phyloP scores from a whole-genome alignment of 1,139 yeast species.

The Candida sp. region DNA sequence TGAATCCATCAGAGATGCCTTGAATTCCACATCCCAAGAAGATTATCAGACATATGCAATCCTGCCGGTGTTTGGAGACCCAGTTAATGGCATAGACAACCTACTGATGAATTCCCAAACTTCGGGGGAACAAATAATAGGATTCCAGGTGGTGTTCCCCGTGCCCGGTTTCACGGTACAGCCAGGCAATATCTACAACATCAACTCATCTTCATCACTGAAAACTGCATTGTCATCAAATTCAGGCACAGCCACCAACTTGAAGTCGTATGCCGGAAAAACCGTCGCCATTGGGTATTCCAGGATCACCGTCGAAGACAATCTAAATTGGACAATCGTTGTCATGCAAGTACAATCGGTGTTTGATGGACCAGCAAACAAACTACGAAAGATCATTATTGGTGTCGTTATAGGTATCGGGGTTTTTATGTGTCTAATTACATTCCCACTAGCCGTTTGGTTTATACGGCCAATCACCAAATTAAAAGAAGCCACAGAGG shows the following conservation, averaged over 20 bases:
- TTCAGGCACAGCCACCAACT: slow-evolving; percentile 55
- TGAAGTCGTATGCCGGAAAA: slow-evolving; percentile 43
- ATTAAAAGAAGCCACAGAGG: slow-evolving; percentile 85
- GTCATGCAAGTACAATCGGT: slow-evolving; percentile 66
- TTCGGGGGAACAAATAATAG: slow-evolving; percentile 22
- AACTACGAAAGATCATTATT: slow-evolving; percentile 68
- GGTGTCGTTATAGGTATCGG: slow-evolving; percentile 86
- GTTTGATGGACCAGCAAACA: slow-evolving; percentile 67
- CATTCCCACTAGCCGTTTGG: slow-evolving; percentile 84
- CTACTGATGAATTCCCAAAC: slow-evolving; percentile 3
- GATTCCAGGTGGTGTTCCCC: slow-evolving; percentile 42
- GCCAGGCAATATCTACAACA: slow-evolving; percentile 30
- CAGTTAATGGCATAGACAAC: slow-evolving; percentile 15
- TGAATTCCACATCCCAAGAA: slow-evolving; percentile 43
- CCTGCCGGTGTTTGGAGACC: slow-evolving; percentile 29
- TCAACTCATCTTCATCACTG: slow-evolving; percentile 40
- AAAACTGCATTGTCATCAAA: slow-evolving; percentile 33
- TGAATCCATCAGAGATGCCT: slow-evolving; percentile 50
- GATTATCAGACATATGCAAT: slow-evolving; percentile 41
- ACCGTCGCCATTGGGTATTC: slow-evolving; percentile 76
- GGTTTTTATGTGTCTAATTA: slow-evolving; percentile 69
- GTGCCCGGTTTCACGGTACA: slow-evolving; percentile 18
- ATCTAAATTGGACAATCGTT: slow-evolving; percentile 74
- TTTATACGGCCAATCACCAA: slow-evolving; percentile 86
- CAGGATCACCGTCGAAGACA: slow-evolving; percentile 45